Percentiles rank a stretch among this genome's conserved stretches.
These are phyloP conservation scores for Debaryomyces singareniensis DNA, from an alignment of 1,139 yeast genomes.

Conservation along the genomic window DNA sequence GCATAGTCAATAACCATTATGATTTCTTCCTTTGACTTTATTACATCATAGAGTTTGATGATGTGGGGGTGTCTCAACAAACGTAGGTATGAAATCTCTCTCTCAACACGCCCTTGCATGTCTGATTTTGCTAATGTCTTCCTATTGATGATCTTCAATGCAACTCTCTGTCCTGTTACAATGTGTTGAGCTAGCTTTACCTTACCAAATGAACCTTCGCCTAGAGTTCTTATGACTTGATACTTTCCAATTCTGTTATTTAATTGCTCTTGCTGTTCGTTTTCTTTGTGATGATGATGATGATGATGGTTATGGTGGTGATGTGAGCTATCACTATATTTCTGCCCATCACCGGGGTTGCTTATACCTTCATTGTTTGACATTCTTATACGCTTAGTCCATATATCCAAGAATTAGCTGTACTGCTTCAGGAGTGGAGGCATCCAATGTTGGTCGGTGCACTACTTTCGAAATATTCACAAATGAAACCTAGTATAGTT, in stretches of 20 bases:
- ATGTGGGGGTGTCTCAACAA: slow-evolving; percentile 94
- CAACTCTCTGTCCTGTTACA: slow-evolving; percentile 90
- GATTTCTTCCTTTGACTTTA: slow-evolving; percentile 91
- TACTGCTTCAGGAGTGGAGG: no score
- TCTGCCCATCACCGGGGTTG: slow-evolving; percentile 2
- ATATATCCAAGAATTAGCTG: no score
- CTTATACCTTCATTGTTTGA: slow-evolving; percentile 8
- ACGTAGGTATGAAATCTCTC: slow-evolving; percentile 88
- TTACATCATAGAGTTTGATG: slow-evolving; percentile 92
- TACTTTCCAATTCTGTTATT: slow-evolving; percentile 77
- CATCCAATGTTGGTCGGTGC: no score
- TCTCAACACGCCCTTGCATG: slow-evolving; percentile 95
- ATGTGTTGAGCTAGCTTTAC: slow-evolving; percentile 93
- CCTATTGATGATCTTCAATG: slow-evolving; percentile 87
- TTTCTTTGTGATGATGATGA: slow-evolving; percentile 11
- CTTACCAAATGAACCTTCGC: slow-evolving; percentile 97
- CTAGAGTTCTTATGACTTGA: slow-evolving; percentile 88
- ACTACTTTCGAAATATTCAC: no score
- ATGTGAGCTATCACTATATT: slow-evolving; percentile 2
- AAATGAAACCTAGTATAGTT: no score
- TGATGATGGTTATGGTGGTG: slow-evolving; percentile 15
- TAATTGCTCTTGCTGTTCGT: slow-evolving; percentile 9
- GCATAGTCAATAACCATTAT: slow-evolving; percentile 98
- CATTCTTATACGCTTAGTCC: no score
- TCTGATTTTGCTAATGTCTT: slow-evolving; percentile 92